phyloP scores from a whole-genome alignment of 495 filamentous ascomycete species.

The Tuber brumale region DNA sequence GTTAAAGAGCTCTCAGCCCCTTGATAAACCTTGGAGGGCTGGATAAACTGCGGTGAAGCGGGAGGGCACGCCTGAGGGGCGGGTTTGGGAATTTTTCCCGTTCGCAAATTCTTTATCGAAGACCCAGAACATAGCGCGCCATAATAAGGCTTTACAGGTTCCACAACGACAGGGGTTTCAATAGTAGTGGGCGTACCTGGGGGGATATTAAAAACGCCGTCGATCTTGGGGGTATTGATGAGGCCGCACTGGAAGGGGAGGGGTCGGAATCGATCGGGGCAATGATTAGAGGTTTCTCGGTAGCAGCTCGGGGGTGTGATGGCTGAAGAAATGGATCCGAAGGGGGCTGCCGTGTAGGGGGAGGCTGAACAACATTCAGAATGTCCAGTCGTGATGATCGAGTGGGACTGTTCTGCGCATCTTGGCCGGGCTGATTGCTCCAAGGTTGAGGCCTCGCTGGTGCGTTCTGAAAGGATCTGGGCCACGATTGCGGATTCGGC shows the following conservation, averaged over 20 bases:
- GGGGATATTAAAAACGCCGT: constrained; percentile 6
- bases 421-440: neutral
- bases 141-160: constrained; percentile 24
- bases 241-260: constrained; percentile 8
- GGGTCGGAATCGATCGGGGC: constrained; percentile 12
- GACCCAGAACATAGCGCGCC: constrained; percentile 23
- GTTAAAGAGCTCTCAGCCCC: constrained; percentile 16
- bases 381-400: neutral
- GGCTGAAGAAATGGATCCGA: constrained; percentile 5
- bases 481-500: neutral
- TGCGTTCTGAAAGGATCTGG: neutral
- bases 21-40: constrained; percentile 36
- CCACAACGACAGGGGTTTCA: constrained; percentile 10
- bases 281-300: constrained; percentile 17
- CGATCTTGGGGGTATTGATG: constrained; percentile 8
- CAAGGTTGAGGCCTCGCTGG: neutral
- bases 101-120: constrained; percentile 35
- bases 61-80: constrained; percentile 19
- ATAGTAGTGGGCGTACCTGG: neutral
- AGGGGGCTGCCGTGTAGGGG: constrained; percentile 5
- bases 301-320: neutral
- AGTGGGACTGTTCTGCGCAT: neutral
- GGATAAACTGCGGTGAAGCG: constrained; percentile 31
- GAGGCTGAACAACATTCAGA: neutral
- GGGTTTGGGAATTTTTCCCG: constrained; percentile 27